phyloP scores from a whole-genome alignment of 257 asterid species.

The Nicotiana obtusifolia region DNA sequence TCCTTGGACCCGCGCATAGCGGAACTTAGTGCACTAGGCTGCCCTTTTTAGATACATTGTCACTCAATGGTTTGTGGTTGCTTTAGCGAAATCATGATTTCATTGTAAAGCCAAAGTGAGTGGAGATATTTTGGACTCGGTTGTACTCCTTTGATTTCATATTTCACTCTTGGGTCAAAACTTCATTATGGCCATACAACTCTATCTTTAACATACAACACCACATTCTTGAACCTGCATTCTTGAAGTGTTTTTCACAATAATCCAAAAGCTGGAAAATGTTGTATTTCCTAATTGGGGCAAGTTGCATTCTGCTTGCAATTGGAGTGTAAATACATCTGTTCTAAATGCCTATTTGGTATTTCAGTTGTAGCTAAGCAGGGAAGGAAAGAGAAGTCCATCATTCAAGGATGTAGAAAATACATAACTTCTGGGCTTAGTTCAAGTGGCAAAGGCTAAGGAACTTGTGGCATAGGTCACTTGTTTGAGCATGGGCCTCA shows the following conservation, averaged over 20 bases:
- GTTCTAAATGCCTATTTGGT: background rate
- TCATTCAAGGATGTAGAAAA: background rate
- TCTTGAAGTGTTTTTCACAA: background rate
- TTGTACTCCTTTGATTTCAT: background rate
- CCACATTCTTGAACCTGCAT: background rate
- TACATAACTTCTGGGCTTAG: background rate
- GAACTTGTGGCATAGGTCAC: too few species aligned
- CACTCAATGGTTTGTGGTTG: background rate
- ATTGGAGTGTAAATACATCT: background rate
- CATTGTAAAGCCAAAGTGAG: background rate
- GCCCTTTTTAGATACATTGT: background rate
- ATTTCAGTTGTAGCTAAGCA: background rate
- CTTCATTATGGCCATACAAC: background rate
- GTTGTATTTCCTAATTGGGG: background rate
- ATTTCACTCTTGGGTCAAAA: background rate
- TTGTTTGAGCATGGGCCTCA: too few species aligned
- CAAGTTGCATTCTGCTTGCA: background rate
- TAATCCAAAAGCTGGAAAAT: background rate
- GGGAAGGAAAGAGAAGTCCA: background rate
- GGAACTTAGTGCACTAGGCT: too few species aligned
- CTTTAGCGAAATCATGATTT: background rate
- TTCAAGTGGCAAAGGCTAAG: too few species aligned
- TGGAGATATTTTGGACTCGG: background rate
- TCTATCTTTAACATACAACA: background rate
- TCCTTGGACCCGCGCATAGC: too few species aligned